These are phyloP conservation scores for Beauveria australis DNA, from an alignment of 2,329 filamentous ascomycete species.

Conservation along the genomic window DNA sequence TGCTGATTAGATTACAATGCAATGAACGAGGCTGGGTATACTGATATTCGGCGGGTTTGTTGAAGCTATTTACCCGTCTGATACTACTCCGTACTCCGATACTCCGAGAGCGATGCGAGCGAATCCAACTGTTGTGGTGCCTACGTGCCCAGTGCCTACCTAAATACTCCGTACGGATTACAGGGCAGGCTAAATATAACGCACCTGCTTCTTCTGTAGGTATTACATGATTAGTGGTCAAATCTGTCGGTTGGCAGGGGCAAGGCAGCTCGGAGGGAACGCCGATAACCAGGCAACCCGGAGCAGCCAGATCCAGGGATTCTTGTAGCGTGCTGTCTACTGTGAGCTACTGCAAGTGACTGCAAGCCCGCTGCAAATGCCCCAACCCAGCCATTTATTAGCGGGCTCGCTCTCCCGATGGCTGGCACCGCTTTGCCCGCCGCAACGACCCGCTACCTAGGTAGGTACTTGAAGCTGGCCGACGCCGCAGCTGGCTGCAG, in stretches of 20 bases:
- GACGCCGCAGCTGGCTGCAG: not conserved
- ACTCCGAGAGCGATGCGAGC: not conserved
- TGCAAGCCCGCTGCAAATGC: not conserved
- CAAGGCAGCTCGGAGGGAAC: not conserved
- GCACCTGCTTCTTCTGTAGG: too few relatives aligned
- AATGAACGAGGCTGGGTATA: not conserved
- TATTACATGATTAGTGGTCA: not conserved
- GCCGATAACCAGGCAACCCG: not conserved
- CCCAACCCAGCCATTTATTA: not conserved
- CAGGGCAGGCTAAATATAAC: too few relatives aligned
- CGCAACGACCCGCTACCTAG: conserved; percentile 2
- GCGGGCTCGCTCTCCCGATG: not conserved
- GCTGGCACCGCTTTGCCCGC: not conserved
- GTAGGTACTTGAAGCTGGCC: not conserved
- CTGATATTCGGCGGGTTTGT: too few relatives aligned
- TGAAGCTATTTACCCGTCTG: too few relatives aligned
- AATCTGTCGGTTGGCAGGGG: not conserved
- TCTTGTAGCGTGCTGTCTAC: too few relatives aligned
- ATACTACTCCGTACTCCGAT: conserved; percentile 4
- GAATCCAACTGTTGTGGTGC: too few relatives aligned
- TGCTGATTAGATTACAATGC: not conserved
- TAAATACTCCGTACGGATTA: too few relatives aligned
- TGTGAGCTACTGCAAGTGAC: not conserved
- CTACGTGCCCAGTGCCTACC: too few relatives aligned
- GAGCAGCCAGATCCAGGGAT: not conserved